Base-by-base conservation (phyloP, 2,329 filamentous ascomycete genomes). In the Cercospora sp. region DNA sequence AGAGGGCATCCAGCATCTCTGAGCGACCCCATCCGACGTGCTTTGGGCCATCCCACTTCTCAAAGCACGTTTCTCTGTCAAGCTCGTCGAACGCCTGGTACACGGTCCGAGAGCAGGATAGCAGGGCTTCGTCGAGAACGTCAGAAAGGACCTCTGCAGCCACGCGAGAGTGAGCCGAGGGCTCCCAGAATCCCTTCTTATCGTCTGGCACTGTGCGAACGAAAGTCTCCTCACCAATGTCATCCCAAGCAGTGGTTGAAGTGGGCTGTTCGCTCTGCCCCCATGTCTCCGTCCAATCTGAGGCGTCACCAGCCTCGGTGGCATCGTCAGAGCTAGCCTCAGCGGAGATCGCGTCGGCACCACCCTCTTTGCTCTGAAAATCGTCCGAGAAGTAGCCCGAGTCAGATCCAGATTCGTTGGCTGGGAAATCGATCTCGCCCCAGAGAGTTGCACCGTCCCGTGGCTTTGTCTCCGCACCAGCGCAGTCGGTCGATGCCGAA, bases 301-400 rank as follows among this genome's bases (percentile, higher is more conserved):
- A 31, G 55, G 16, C 55, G 55, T 58, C 7, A 2, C 1, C 55
- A 31, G 55, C 28, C 55, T 58, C 55, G 5, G 28, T 58, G 55
- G 28, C 55, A 20, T 58, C 55, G 28, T 58, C 28, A 33, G 63
- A 59, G 63, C 31, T 57, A 23, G 33, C 30, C 36, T 65, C 63
- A 36, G 51, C 31, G 13, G 51, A 65, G 51, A 65, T 18, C 16
- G 18, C 39, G 13, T 39, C 63, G 53, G 63, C 57, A 26, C 28
- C 33, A 23, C 18, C 13, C 9, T 36, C 33, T 42, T 59, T 23
- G 23, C 8, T 60, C 53, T 28, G 63, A 7, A 31, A 39, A n/a
- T 12, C 60, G 26, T 16, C 60, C 30, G 60, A 62, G 18, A 18
- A n/a, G 60, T 62, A 42, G 7, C 36, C 36, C 9, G 36, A 9